Percentiles rank a stretch among this genome's conserved stretches.
Conservation (phyloP, 345 rosid genomes). For the Ailanthus altissimus region DNA sequence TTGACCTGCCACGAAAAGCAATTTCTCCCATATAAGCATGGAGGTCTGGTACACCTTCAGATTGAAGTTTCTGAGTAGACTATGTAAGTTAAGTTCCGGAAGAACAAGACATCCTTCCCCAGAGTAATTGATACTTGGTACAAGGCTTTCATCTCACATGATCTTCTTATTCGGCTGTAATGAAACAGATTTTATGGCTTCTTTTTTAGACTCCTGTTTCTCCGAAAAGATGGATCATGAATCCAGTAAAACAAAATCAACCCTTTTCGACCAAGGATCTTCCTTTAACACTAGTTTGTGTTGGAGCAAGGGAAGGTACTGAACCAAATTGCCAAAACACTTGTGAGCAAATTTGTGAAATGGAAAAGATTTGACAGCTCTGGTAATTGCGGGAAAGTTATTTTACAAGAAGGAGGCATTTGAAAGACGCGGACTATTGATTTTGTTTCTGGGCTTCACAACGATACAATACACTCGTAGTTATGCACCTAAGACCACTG, state of each 20-base stretch:
- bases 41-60: conserved; percentile 97
- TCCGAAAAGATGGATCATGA: conserved; percentile 89
- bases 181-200: conserved; percentile 97
- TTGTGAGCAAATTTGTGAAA: too few relatives aligned
- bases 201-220: conserved; percentile 93
- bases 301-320: conserved; percentile 43
- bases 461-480: too few relatives aligned
- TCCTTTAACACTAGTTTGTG: conserved; percentile 79
- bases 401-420: too few relatives aligned
- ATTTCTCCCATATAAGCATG: conserved; percentile 87
- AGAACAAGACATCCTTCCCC: conserved; percentile 99
- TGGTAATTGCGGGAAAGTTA: too few relatives aligned
- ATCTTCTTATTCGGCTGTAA: conserved; percentile 97
- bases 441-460: too few relatives aligned
- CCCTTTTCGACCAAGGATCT: conserved; percentile 88
- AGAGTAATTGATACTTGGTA: conserved; percentile 97
- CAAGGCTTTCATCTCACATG: conserved; percentile 99
- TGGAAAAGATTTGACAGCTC: too few relatives aligned
- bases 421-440: too few relatives aligned
- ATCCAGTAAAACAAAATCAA: conserved; percentile 88
- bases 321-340: too few relatives aligned
- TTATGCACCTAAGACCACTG: too few relatives aligned
- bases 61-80: conserved; percentile 91
- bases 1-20: conserved; percentile 98
- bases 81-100: conserved; percentile 95